Evolutionary conservation across 2,329 filamentous ascomycete genomes (phyloP).

Genomic region (Ophiostoma sp.): DNA sequence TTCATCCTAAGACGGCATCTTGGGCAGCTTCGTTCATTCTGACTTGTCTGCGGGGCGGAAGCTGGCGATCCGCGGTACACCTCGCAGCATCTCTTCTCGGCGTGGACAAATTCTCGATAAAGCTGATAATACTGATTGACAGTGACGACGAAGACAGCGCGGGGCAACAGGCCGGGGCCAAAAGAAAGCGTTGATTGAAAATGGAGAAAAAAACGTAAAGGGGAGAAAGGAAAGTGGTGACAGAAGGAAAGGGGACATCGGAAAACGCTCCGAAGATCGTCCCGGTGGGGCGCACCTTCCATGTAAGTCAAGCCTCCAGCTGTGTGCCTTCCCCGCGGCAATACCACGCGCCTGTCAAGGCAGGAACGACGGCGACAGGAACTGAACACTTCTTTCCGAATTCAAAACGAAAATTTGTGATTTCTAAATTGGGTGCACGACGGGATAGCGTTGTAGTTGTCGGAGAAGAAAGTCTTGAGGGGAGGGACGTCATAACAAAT

Average conservation of each 20-base stretch:
- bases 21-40: background rate
- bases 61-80: background rate
- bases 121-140: background rate
- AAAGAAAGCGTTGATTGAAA: background rate
- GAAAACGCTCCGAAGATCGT: background rate
- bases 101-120: background rate
- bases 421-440: background rate
- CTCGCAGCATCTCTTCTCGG: background rate
- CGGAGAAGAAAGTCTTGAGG: background rate
- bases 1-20: background rate
- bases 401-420: background rate
- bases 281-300: background rate
- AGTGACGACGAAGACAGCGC: background rate
- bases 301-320: background rate
- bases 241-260: background rate
- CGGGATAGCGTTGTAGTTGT: background rate
- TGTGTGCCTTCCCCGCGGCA: background rate
- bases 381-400: background rate
- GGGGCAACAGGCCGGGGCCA: background rate
- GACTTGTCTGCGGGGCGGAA: background rate
- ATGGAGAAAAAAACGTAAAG: background rate
- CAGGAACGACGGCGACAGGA: background rate
- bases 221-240: background rate
- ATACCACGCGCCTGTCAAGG: background rate
- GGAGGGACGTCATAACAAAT: background rate